phyloP scores from a whole-genome alignment of 768 basidiomycete species.

The Rubroboletus satanas region DNA sequence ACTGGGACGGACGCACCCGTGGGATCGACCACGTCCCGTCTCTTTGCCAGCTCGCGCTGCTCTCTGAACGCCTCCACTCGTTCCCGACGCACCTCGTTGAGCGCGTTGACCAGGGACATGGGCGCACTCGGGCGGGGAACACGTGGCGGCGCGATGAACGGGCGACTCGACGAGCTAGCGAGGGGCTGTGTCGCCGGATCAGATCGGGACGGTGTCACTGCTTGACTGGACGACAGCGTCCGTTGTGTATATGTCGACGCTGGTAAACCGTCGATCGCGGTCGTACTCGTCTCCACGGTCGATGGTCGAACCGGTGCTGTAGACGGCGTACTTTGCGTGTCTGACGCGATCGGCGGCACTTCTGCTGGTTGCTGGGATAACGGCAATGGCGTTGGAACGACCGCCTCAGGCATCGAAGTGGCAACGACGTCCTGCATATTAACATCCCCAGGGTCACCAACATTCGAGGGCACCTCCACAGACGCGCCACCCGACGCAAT shows the following conservation, averaged over 20 bases:
- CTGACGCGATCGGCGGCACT: background rate
- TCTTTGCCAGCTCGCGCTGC: background rate
- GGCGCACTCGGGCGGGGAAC: constrained; percentile 10
- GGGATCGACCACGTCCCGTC: background rate
- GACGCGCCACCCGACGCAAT: background rate
- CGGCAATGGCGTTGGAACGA: background rate
- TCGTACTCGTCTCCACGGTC: background rate
- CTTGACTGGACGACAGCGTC: background rate
- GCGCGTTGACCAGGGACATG: constrained; percentile 18
- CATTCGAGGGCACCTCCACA: background rate
- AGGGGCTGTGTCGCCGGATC: constrained; percentile 3
- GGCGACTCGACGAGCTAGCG: constrained; percentile 1
- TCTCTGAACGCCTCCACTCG: background rate
- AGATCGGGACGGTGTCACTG: background rate
- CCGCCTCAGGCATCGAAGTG: background rate
- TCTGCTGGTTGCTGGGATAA: background rate
- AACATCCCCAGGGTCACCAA: background rate
- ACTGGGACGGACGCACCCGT: background rate
- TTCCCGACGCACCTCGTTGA: constrained; percentile 21
- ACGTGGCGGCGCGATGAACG: constrained; percentile 24
- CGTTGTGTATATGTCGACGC: background rate
- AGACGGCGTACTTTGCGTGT: background rate
- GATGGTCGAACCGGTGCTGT: background rate
- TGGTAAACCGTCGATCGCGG: background rate
- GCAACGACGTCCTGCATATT: constrained; percentile 6